Base-by-base conservation (phyloP, 768 basidiomycete genomes). In the Pisolithus microcarpus region DNA sequence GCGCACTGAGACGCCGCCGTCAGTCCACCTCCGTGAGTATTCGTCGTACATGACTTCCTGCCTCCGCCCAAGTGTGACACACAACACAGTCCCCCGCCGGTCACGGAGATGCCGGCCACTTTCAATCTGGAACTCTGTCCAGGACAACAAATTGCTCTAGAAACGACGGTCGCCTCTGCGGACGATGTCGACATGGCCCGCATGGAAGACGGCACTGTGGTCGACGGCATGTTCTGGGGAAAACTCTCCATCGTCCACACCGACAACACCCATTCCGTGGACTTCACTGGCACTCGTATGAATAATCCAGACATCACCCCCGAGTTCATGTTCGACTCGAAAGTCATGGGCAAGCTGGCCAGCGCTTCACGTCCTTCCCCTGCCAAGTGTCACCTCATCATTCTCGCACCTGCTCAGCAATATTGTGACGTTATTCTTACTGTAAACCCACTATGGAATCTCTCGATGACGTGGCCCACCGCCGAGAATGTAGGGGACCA, bases 111-210 rank as follows among this genome's bases (percentile, higher is more conserved):
- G 90, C 85, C 85, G 4, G 90, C 84, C 4, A 82, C 81, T 4
- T 91, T 92, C 71, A 87, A 82, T 59, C 74, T 92, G 38, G 90
- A 92, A 66, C 78, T 92, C 26, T 66, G 72, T 5, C 89, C 87
- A 0, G 87, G 88, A 15, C 88, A 89, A 66, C 75, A 79, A 38
- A 84, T 92, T 49, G 86, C 82, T 6, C 76, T 92, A 18, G 90
- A 91, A 57, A 87, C 87, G 3, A 85, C 79, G 16, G 77, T 91
- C 31, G 75, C 78, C 48, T 91, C 90, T 3, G 79, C 78, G 42
- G 85, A 87, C 34, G 90, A 91, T 57, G 76, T 91, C 34, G 90
- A 92, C 63, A 91, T 92, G 90, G 85, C 90, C 2, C 79, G 87
- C 46, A 90, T 89, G 85, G 90, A 91, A 56, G 90, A 92, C 58